Percentiles rank a stretch among this genome's conserved stretches.
phyloP scores from a whole-genome alignment of 306 rosid species.

The Canavalia ensiformis region DNA sequence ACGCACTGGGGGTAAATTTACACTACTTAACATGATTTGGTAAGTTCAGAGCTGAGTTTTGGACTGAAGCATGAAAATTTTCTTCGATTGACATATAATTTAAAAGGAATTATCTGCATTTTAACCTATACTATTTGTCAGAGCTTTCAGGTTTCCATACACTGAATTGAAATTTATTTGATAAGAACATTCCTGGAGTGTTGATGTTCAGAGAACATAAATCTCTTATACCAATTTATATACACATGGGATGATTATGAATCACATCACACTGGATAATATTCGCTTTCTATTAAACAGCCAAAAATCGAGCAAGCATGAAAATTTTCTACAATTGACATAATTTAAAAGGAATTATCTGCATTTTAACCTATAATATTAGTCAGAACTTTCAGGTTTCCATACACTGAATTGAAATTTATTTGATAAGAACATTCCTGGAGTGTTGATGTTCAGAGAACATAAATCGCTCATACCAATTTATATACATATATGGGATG shows the following conservation, averaged over 20 bases:
- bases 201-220: not conserved
- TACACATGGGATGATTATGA: not conserved
- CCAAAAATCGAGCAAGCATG: not conserved
- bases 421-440: not conserved
- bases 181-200: not conserved
- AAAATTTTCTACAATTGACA: not conserved
- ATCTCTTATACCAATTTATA: not conserved
- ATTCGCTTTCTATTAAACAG: conserved; percentile 23
- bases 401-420: conserved; percentile 14
- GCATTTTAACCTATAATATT: not conserved
- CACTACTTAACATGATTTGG: not conserved
- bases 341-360: not conserved
- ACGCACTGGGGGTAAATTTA: not conserved
- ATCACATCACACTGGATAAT: not conserved
- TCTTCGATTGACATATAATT: not conserved
- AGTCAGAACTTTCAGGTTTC: not conserved
- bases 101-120: not conserved
- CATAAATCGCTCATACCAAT: not conserved
- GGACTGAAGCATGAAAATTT: not conserved
- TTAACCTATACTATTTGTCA: not conserved
- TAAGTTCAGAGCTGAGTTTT: not conserved
- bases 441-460: not conserved
- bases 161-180: conserved; percentile 17
- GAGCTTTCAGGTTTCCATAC: not conserved
- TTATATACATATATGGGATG: not conserved